These are phyloP conservation scores for Pachyrhizus erosus DNA, from an alignment of 306 rosid species.

Conservation along the genomic window DNA sequence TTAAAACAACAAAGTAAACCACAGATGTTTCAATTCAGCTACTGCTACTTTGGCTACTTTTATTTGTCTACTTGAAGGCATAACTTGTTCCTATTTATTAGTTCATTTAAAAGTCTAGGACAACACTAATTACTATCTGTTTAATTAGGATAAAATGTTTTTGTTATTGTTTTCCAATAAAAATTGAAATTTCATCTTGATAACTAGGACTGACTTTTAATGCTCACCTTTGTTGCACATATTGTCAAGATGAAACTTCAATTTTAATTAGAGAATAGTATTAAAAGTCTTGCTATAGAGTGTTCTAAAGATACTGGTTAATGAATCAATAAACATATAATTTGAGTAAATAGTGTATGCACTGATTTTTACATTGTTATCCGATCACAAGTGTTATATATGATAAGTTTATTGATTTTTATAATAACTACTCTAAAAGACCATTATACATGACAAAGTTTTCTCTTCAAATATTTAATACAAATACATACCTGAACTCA, in stretches of 20 bases:
- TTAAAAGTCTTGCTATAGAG: background rate
- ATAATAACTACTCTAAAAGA: too few relatives aligned
- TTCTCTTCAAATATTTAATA: too few relatives aligned
- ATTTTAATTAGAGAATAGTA: background rate
- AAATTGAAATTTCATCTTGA: background rate
- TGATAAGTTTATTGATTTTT: too few relatives aligned
- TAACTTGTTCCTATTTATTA: background rate
- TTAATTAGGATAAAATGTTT: background rate
- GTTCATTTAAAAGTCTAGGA: background rate
- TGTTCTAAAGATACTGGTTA: too few relatives aligned
- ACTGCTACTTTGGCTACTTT: background rate
- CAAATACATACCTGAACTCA: too few relatives aligned
- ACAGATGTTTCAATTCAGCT: background rate
- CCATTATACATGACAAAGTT: too few relatives aligned
- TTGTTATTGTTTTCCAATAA: background rate
- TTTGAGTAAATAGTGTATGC: too few relatives aligned
- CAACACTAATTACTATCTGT: background rate
- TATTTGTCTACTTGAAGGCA: background rate
- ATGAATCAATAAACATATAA: too few relatives aligned
- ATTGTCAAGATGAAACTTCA: background rate
- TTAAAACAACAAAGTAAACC: background rate
- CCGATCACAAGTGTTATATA: too few relatives aligned
- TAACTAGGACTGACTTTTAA: background rate
- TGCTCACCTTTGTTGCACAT: background rate
- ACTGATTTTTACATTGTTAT: too few relatives aligned